Base-by-base conservation (phyloP, 2,329 filamentous ascomycete genomes). In the Helotiales sp. region DNA sequence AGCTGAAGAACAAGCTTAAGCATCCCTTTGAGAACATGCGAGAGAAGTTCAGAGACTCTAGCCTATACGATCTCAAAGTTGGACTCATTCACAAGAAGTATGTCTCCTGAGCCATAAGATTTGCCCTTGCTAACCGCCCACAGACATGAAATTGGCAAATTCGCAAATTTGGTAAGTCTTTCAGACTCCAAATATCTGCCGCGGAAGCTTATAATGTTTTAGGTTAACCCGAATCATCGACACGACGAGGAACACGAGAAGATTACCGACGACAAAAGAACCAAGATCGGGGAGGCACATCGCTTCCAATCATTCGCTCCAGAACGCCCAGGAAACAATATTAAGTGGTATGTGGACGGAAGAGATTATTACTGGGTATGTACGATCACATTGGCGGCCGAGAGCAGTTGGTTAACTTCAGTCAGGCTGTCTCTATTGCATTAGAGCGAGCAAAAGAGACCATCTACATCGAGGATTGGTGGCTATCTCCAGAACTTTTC, bases 281-380 rank as follows among this genome's bases (percentile, higher is more conserved):
- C 81, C 19, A 81, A 76, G 15, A 88, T 95, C 50, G 81, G 82
- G 64, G 83, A 93, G 57, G 81, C 83, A 13, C 87, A 98, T 71
- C 87, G 93, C 40, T 98, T 92, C 77, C 73, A 89, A n/a, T 96
- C 91, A 3, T 99, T 90, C 75, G 96, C 96, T 34, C 93, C 93
- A 0, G 88, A 93, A 71, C 86, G 88, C 42, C 86, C 93, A 10
- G 89, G 87, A 27, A 97, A 98, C 73, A 80, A 89, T 57, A 81
- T 95, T 71, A 98, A 98, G 77, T 99, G 93, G 93, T 98, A 97
- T 74, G 91, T 98, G 10, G 95, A 98, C 71, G 95, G 92, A 2
- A 82, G 92, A 60, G 90, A 98, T 75, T 99, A 99, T 74, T 96
- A 95, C 73, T 96, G 92, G 87, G 85, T 77, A 63, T 63, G 73